Evolutionary conservation across 371 early-diverging fungal species (phyloP).

Genomic region (Syncephalastrum monosporum): DNA sequence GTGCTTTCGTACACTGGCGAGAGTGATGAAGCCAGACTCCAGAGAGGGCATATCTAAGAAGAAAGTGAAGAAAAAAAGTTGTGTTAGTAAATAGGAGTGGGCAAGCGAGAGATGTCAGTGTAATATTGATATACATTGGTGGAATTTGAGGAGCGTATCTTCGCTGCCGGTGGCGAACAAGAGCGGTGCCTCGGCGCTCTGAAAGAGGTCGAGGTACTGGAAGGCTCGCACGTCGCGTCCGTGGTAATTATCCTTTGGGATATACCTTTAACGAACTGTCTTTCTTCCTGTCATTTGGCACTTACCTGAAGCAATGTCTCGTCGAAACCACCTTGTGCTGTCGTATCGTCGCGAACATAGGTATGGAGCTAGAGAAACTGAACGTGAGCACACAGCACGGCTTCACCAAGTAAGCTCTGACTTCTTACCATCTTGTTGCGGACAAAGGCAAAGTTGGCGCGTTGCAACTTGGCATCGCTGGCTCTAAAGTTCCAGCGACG

Average conservation of each 20-base stretch:
- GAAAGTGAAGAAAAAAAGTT: neutral
- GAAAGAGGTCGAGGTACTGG: constrained; percentile 26
- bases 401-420: neutral
- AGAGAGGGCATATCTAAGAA: constrained; percentile 22
- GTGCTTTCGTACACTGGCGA: constrained; percentile 48
- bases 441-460: constrained; percentile 53
- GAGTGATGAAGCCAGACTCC: constrained; percentile 24
- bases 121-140: constrained; percentile 28
- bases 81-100: neutral
- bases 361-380: constrained; percentile 35
- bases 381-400: neutral
- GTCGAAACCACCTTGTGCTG: constrained; percentile 41
- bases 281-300: neutral
- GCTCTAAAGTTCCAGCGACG: constrained; percentile 57
- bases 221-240: constrained; percentile 61
- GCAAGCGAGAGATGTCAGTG: neutral
- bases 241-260: constrained; percentile 45
- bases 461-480: constrained; percentile 45
- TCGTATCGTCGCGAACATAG: constrained; percentile 45
- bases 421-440: constrained; percentile 44
- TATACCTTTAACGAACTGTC: neutral
- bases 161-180: constrained; percentile 54
- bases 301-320: constrained; percentile 48
- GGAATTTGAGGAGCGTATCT: constrained; percentile 48
- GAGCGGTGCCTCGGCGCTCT: constrained; percentile 31